Evolutionary conservation across 129 eudicot species (phyloP), one percentile per base, ranked within the genome.

Genomic region (Cynara cardunculus): DNA sequence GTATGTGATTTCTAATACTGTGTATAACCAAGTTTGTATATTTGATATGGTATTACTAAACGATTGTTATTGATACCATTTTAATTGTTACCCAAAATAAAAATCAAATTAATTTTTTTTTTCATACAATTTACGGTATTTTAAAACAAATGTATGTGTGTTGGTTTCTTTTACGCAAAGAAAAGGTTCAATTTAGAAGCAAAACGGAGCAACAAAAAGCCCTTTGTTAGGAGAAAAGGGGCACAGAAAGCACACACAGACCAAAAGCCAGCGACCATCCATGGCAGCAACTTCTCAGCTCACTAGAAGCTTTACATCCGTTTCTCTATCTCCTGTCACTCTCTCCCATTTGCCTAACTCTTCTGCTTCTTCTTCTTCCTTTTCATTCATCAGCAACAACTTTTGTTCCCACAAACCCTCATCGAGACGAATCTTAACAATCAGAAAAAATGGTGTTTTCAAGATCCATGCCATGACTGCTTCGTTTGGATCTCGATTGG

Each of bases 401-500:
- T 25, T 81, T 44, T 39, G 7, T 18, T 49, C 69, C 64, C 74
- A 34, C 49, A 75, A 53, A 34, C 59, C 37, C 21, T 24, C 81
- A 21, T 59, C 83, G 9, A 25, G 1, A 22, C 70, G 49, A 81
- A 31, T 46, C 74, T 41, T 73, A 28, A 21, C 80, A 5, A 25
- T 69, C 68, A 85, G 82, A 73, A 83, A 72, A 73, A 11, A 31
- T 73, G 89, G 86, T 21, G 73, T 27, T 3, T 10, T 73, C 69
- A 82, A 71, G 84, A 72, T 91, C 84, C 93, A 89, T 64, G 94
- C 92, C 44, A 89, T 86, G 97, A 37, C 98, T 14, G 86, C 88
- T 66, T 88, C 94, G 0, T 90, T 85, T 71, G 96, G 94, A 70
- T 88, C 94, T 49, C 86, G 90, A 65, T 84, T 92, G 61, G 99